Evolutionary conservation across 225 moss, liverwort and hornwort genomes (phyloP).

Genomic region (Sphagnum contortum): DNA sequence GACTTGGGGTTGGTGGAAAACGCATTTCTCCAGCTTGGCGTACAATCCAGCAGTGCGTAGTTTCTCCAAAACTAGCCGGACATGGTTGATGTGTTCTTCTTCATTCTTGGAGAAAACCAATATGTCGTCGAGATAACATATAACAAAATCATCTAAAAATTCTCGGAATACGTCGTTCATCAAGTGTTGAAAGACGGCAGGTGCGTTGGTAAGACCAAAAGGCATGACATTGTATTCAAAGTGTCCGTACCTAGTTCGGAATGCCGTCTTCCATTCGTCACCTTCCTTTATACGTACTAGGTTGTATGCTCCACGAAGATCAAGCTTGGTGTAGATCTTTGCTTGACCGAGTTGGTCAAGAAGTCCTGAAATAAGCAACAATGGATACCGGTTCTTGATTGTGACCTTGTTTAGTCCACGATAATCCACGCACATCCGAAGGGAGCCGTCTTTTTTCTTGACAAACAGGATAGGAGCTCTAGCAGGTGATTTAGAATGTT

Average conservation of each 20-base stretch:
- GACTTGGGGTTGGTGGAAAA: neutral
- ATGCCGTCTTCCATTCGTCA: conserved; percentile 5
- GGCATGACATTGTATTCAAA: conserved; percentile 6
- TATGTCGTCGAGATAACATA: conserved; percentile 9
- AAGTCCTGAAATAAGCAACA: conserved; percentile 1
- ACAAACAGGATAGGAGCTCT: conserved; percentile 1
- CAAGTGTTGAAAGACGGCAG: conserved; percentile 1
- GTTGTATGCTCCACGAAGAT: neutral
- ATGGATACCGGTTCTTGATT: conserved; percentile 8
- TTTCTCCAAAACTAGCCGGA: neutral
- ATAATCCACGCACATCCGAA: conserved; percentile 12
- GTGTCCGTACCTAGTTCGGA: neutral
- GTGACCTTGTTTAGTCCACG: conserved; percentile 1
- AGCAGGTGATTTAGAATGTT: neutral
- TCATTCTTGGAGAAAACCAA: neutral
- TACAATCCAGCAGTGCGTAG: neutral
- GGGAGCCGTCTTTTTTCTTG: conserved; percentile 1
- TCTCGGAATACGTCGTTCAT: conserved; percentile 10
- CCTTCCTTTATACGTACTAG: conserved; percentile 3
- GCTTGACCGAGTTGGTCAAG: conserved; percentile 4
- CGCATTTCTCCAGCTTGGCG: conserved; percentile 10
- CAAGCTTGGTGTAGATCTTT: conserved; percentile 4
- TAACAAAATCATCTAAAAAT: neutral
- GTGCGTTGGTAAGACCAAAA: neutral
- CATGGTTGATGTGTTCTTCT: conserved; percentile 1